Conservation (phyloP, 2,329 filamentous ascomycete species). For the Fusarium staphyleae region DNA sequence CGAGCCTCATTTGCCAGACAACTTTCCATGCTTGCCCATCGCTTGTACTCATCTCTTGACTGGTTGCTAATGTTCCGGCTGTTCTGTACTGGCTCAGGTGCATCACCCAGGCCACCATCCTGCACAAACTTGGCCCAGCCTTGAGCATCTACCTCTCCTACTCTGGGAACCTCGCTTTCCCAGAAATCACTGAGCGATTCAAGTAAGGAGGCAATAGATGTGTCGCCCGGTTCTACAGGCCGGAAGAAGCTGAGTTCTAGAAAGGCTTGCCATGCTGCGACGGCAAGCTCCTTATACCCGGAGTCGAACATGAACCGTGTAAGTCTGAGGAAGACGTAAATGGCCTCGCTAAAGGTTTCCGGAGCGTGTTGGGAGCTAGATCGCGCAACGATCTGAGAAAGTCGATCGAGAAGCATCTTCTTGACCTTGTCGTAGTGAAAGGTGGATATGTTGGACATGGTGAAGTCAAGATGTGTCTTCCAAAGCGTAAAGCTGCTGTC, state of each 20-base stretch:
- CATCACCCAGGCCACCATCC: constrained; percentile 47
- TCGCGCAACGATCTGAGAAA: constrained; percentile 34
- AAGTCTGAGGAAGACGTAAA: constrained; percentile 78
- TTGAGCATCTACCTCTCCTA: constrained; percentile 75
- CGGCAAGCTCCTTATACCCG: constrained; percentile 78
- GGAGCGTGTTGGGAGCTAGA: background rate
- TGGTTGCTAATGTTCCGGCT: background rate
- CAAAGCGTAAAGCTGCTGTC: constrained; percentile 65
- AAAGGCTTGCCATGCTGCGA: constrained; percentile 83
- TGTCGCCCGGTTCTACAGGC: constrained; percentile 50
- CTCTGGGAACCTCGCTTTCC: constrained; percentile 81
- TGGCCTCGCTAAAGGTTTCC: constrained; percentile 42
- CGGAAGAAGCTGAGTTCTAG: constrained; percentile 75
- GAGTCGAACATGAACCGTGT: constrained; percentile 77
- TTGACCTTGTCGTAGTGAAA: constrained; percentile 75
- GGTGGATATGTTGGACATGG: constrained; percentile 70
- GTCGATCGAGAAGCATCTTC: constrained; percentile 63
- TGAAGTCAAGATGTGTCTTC: constrained; percentile 75
- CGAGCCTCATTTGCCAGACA: constrained; percentile 55
- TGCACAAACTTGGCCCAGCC: constrained; percentile 71
- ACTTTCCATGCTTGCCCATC: constrained; percentile 64
- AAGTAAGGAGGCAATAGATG: constrained; percentile 32
- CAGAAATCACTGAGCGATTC: constrained; percentile 75
- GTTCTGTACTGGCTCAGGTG: constrained; percentile 48
- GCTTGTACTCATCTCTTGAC: constrained; percentile 56